Evolutionary conservation across 805 yeast genomes (phyloP), one percentile per base, ranked within the genome.

Genomic region (Sungouiozyma intestinalis): DNA sequence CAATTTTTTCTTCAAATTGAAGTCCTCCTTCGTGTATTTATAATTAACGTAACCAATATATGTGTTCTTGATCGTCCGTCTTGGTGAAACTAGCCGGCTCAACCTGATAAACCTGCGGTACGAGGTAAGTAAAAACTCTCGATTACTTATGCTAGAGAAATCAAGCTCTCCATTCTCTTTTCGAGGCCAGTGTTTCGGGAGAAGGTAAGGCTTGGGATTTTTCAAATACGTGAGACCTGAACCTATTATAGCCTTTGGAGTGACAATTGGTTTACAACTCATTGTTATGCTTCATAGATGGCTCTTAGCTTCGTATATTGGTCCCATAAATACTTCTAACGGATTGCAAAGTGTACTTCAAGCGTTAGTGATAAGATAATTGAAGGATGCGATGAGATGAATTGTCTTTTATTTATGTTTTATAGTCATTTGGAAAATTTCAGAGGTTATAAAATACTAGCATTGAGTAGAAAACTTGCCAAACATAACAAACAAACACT

Each of bases 41-140:
- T 54, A 53, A 16, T 54, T 44, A 7, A 62, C 36, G 39, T 62
- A 62, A 1, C 51, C 50, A 2, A 43, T 46, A 40, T 58, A 62
- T 0, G 59, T 54, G 3, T 46, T 41, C 43, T 44, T 46, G 0
- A 60, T 50, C 57, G 52, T 53, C 16, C 38, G 41, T n/a, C 55
- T 47, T 16, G 46, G 48, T 1, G 63, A 58, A 3, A 62, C 33
- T 18, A 59, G 53, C 3, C 57, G 57, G 18, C 39, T 46, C 20
- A 62, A 42, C 33, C 65, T 45, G 16, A 55, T 24, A 42, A 60
- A 47, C 31, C 64, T 43, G 33, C 63, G 47, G 39, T 60, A 60
- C 9, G 41, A 39, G 14, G 47, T 38, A 31, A 36, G 43, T 4
- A 44, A 16, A 5, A 45, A 20, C n/a, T 18, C 41, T 9, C 21